Conservation (phyloP, 345 rosid species). For the Anacardium occidentale region DNA sequence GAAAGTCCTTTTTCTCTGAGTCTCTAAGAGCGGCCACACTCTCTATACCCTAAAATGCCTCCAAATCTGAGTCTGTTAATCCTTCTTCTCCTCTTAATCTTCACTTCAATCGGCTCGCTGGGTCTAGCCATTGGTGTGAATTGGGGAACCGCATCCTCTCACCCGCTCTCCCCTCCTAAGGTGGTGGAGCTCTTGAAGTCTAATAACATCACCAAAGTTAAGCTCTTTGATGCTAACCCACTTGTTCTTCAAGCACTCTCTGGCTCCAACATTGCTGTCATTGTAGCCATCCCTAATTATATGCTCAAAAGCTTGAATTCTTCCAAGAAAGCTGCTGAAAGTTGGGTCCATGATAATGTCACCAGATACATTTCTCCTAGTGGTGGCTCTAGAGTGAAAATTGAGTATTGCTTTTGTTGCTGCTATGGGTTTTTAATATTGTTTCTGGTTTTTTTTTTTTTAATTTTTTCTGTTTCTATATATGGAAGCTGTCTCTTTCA, state of each 20-base stretch:
- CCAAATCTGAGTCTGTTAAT: constrained; percentile 26
- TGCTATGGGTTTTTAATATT: background rate
- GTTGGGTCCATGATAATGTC: constrained; percentile 96
- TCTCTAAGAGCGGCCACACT: background rate
- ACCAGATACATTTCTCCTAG: constrained; percentile 71
- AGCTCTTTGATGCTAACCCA: constrained; percentile 82
- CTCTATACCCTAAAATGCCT: background rate
- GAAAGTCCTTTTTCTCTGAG: background rate
- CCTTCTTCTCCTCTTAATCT: constrained; percentile 23
- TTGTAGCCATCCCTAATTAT: constrained; percentile 65
- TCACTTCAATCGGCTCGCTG: constrained; percentile 13
- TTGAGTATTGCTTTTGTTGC: constrained; percentile 44
- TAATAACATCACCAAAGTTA: constrained; percentile 68
- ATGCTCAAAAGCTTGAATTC: constrained; percentile 69
- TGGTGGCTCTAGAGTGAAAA: constrained; percentile 48
- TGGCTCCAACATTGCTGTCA: constrained; percentile 63
- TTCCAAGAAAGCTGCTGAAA: constrained; percentile 65
- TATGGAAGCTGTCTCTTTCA: background rate
- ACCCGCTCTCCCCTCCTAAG: constrained; percentile 71
- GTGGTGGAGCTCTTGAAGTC: constrained; percentile 85
- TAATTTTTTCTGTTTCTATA: background rate
- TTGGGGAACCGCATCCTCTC: constrained; percentile 84
- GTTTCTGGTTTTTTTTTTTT: background rate
- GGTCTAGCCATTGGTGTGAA: constrained; percentile 59
- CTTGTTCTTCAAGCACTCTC: constrained; percentile 66